Percentiles rank a stretch among this genome's conserved stretches.
Evolutionary conservation across 73 alveolate species (phyloP).

Genomic region (Symbiodinium pilosum): DNA sequence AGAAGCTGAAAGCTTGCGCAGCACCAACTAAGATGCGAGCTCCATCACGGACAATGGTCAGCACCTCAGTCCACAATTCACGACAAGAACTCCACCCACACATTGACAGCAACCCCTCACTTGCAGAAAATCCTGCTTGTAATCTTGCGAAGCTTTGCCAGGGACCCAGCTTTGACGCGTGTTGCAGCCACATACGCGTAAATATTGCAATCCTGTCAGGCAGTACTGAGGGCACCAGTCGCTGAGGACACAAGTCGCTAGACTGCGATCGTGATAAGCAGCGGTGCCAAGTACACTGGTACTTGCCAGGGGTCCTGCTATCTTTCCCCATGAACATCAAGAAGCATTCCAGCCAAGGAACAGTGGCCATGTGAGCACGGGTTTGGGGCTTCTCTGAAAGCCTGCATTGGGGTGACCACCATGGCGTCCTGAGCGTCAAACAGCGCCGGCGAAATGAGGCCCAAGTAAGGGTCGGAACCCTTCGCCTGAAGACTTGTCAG

Average conservation of each 20-base stretch:
- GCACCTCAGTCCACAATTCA: constrained; percentile 13
- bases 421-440: constrained; percentile 62
- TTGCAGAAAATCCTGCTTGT: not conserved
- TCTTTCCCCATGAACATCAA: no score
- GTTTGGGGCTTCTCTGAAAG: not conserved
- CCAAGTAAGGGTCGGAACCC: constrained; percentile 65
- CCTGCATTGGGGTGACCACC: not conserved
- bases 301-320: no score
- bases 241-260: no score
- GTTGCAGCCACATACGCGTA: constrained; percentile 69
- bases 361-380: not conserved
- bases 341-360: no score
- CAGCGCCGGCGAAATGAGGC: constrained; percentile 65
- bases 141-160: not conserved
- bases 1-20: no score
- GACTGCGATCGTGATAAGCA: no score
- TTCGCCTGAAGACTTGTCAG: no score
- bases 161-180: constrained; percentile 27
- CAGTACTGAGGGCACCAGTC: no score
- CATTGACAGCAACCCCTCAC: not conserved
- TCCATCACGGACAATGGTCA: constrained; percentile 84
- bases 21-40: constrained; percentile 13
- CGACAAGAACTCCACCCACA: not conserved
- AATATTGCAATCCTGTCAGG: constrained; percentile 73
- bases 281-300: no score